These are phyloP conservation scores for Ophiostoma fasciatum DNA, from an alignment of 2,329 filamentous ascomycete species.

Conservation along the genomic window DNA sequence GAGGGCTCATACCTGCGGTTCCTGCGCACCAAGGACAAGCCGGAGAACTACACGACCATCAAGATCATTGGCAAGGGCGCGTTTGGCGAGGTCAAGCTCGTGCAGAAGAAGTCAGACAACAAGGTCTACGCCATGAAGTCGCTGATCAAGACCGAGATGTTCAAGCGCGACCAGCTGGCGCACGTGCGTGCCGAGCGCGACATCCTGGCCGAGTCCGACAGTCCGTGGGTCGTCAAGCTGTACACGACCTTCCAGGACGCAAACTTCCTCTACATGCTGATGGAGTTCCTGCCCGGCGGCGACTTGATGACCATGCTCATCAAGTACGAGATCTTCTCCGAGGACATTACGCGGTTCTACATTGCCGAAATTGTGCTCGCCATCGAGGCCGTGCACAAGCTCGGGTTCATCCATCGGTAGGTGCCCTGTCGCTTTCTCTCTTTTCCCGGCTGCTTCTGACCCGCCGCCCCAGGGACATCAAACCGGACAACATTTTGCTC, in stretches of 20 bases:
- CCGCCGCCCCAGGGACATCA: slow-evolving; percentile 62
- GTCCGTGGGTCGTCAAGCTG: slow-evolving; percentile 96
- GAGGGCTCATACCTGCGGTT: slow-evolving; percentile 91
- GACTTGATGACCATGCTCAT: slow-evolving; percentile 99
- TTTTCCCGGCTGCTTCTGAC: slow-evolving; percentile 1
- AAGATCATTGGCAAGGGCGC: slow-evolving; percentile 99
- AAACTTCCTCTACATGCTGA: slow-evolving; percentile 95
- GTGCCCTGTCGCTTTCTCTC: not conserved
- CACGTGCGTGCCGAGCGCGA: slow-evolving; percentile 96
- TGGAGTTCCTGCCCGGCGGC: slow-evolving; percentile 97
- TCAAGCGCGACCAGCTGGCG: slow-evolving; percentile 95
- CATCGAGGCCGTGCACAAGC: slow-evolving; percentile 96
- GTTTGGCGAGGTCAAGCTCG: slow-evolving; percentile 94
- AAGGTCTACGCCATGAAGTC: slow-evolving; percentile 99
- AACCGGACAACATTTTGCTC: slow-evolving; percentile 94
- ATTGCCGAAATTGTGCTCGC: slow-evolving; percentile 96
- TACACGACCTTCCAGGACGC: slow-evolving; percentile 96
- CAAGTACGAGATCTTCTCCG: slow-evolving; percentile 98
- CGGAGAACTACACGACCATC: slow-evolving; percentile 87
- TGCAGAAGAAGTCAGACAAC: slow-evolving; percentile 89
- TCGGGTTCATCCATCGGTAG: slow-evolving; percentile 85
- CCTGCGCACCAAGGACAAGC: slow-evolving; percentile 81
- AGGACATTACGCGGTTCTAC: slow-evolving; percentile 97
- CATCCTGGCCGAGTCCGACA: slow-evolving; percentile 97
- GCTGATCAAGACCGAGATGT: slow-evolving; percentile 97